Evolutionary conservation across 805 yeast species (phyloP), one percentile per base, ranked within the genome.

Genomic region (Pichia insulana): DNA sequence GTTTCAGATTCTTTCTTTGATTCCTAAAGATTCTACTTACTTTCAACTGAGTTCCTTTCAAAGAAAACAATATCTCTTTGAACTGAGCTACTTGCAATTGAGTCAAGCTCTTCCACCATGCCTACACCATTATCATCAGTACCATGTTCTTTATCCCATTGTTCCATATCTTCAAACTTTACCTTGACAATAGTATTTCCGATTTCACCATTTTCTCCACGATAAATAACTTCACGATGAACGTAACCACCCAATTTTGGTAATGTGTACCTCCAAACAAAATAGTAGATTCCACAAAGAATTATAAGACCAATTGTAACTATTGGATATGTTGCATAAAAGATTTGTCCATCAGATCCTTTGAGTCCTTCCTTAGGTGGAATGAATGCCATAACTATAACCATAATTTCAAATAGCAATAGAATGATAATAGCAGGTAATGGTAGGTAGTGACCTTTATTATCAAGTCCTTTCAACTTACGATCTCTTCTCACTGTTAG

Each of bases 321-420:
- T 15, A 67, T 47, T n/a, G 70, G 66, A 47, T 68, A 67, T 0
- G 71, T 61, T 15, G 67, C 65, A 48, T 68, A 68, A 50, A 68
- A 67, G 50, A 68, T 68, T 4, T 67, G 55, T 18, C 66, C 69
- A 47, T 68, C 72, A 37, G 64, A 55, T 3, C 71, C 72, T 26
- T 50, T 65, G 44, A 66, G 55, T 3, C 64, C 53, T 3, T 68
- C 68, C 40, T 58, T 49, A 20, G 72, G 71, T 26, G 71, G 71
- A 28, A 68, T 70, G 48, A 62, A 68, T 0, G 70, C 63, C 59
- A 67, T 61, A 15, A 61, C 64, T 43, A 67, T 52, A n/a, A 68
- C 71, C 46, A 67, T 63, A 8, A 57, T 28, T 25, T 63, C 54
- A 52, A 59, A 68, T 11, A 63, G 45, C 7, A 65, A 47, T 6